A percentile compares a stretch with the other conserved stretches of the same genome.
These are phyloP conservation scores for Pleurotus pulmonarius DNA, from an alignment of 768 basidiomycete species.

Conservation along the genomic window DNA sequence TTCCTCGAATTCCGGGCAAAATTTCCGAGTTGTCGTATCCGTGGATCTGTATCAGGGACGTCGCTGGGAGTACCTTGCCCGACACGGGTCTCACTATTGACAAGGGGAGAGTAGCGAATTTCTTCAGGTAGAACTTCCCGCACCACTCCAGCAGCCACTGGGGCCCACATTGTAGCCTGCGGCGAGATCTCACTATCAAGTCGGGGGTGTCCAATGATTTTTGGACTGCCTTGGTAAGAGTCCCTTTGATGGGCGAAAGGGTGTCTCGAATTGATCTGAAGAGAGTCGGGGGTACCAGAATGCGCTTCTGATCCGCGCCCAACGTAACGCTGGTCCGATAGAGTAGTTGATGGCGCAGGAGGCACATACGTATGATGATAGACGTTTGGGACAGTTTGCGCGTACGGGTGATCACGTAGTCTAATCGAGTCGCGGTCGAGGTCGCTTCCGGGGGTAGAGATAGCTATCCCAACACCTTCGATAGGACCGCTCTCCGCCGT, in stretches of 20 bases:
- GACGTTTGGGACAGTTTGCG: constrained; percentile 34
- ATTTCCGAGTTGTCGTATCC: background rate
- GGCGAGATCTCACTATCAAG: constrained; percentile 36
- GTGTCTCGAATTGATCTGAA: constrained; percentile 38
- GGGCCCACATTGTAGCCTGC: constrained; percentile 50
- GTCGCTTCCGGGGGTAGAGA: constrained; percentile 27
- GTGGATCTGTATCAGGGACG: background rate
- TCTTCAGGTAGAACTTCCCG: constrained; percentile 43
- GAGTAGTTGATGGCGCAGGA: constrained; percentile 6
- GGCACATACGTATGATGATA: constrained; percentile 13
- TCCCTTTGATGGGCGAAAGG: constrained; percentile 41
- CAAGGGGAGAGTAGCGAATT: constrained; percentile 45
- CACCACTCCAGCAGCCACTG: constrained; percentile 38
- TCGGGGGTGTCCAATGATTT: constrained; percentile 27
- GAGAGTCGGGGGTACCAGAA: constrained; percentile 20
- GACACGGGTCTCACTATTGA: constrained; percentile 19
- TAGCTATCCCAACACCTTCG: constrained; percentile 29
- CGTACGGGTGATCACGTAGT: constrained; percentile 46
- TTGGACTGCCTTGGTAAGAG: constrained; percentile 28
- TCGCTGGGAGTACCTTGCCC: background rate
- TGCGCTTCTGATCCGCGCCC: background rate
- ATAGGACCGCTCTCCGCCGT: background rate
- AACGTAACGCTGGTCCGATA: constrained; percentile 8
- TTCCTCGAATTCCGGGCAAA: constrained; percentile 22
- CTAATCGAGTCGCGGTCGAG: constrained; percentile 27